Conservation (phyloP, 176 grass and related monocot species). For the Carex littledalei region DNA sequence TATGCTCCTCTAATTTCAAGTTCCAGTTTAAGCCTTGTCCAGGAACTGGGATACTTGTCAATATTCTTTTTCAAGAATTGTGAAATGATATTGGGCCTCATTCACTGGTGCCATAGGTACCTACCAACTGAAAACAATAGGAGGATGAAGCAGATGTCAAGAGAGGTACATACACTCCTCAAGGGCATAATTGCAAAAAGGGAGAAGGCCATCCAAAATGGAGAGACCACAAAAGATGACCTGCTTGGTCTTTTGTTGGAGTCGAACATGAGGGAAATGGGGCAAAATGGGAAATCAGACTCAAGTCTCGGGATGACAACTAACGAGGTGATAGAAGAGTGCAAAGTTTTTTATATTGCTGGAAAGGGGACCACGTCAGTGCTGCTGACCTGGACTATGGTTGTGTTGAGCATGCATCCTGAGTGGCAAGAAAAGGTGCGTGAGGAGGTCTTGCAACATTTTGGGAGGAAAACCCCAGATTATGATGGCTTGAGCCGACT, state of each 20-base stretch:
- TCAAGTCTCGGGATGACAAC: conserved; percentile 40
- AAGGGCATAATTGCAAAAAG: conserved; percentile 31
- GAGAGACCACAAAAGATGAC: conserved; percentile 21
- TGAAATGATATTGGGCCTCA: not conserved
- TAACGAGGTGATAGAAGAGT: conserved; percentile 69
- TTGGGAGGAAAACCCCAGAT: conserved; percentile 38
- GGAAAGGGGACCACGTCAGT: conserved; percentile 67
- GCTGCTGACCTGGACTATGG: conserved; percentile 72
- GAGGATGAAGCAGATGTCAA: conserved; percentile 6
- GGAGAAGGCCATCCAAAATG: conserved; percentile 8
- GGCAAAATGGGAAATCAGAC: conserved; percentile 15
- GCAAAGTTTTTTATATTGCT: conserved; percentile 83
- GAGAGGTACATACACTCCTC: conserved; percentile 25
- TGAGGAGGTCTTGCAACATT: conserved; percentile 60
- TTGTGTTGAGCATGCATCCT: conserved; percentile 64
- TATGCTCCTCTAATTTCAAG: not conserved
- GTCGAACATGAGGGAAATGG: conserved; percentile 22
- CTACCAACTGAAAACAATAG: conserved; percentile 28
- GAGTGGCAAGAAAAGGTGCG: conserved; percentile 62
- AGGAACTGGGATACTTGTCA: not conserved
- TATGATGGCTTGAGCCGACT: conserved; percentile 47
- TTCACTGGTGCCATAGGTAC: conserved; percentile 21
- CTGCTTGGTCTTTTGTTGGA: conserved; percentile 33
- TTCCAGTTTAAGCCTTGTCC: not conserved
- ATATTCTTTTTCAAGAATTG: not conserved